Percentiles rank a stretch among this genome's conserved stretches.
These are phyloP conservation scores for Wickerhamiella pararugosa DNA, from an alignment of 1,139 yeast genomes.

Conservation along the genomic window DNA sequence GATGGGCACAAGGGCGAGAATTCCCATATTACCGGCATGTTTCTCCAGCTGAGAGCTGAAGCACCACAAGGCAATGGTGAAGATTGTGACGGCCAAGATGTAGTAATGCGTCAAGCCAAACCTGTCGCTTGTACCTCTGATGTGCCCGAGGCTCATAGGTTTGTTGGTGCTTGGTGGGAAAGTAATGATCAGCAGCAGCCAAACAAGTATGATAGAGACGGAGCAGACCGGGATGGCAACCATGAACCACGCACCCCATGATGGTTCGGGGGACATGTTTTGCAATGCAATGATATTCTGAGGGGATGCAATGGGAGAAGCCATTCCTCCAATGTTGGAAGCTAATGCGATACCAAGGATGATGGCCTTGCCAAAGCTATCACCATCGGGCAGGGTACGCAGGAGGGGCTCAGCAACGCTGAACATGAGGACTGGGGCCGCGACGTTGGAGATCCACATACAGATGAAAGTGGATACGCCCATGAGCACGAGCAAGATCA, in stretches of 20 bases:
- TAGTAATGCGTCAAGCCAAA: constrained; percentile 62
- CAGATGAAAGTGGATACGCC: constrained; percentile 68
- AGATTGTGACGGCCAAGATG: constrained; percentile 46
- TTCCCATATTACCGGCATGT: constrained; percentile 79
- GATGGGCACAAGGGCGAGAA: constrained; percentile 72
- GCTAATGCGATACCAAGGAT: constrained; percentile 85
- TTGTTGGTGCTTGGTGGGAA: constrained; percentile 43
- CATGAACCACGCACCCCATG: constrained; percentile 92
- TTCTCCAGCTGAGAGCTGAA: constrained; percentile 51
- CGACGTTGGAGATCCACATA: constrained; percentile 95
- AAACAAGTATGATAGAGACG: constrained; percentile 46
- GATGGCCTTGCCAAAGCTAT: constrained; percentile 67
- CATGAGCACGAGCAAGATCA: constrained; percentile 68
- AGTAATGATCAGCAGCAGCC: constrained; percentile 54
- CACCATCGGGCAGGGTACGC: constrained; percentile 64
- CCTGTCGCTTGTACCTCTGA: constrained; percentile 41
- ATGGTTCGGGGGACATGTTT: constrained; percentile 76
- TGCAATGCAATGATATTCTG: constrained; percentile 85
- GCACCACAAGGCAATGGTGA: constrained; percentile 79
- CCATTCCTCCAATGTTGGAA: constrained; percentile 89
- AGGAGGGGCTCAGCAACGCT: constrained; percentile 81
- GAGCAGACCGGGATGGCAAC: constrained; percentile 68
- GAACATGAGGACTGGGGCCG: constrained; percentile 85
- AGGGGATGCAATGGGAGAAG: constrained; percentile 92
- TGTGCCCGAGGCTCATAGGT: constrained; percentile 41